Base-by-base conservation (phyloP, 2,329 filamentous ascomycete genomes). In the Emergomyces pasteurianus region DNA sequence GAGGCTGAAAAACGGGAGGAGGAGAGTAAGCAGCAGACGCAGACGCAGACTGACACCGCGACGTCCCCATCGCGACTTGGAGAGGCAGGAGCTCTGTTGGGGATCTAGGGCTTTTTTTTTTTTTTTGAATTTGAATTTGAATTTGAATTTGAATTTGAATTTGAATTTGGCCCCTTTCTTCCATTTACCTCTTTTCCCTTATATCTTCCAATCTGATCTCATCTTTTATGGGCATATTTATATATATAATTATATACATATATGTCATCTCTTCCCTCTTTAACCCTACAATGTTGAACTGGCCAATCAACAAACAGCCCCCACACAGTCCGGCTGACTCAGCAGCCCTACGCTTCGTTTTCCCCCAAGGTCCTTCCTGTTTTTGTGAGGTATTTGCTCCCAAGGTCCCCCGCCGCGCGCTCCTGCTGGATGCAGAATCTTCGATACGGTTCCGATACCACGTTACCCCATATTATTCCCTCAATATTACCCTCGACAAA, bases 81-180 rank as follows among this genome's bases (percentile, higher is more conserved):
- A n/a, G 62, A 62, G 34, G 62, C 52, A 9, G 62, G 62, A 1
- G 36, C 49, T 26, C 58, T 64, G 3, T n/a, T 64, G 16, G 59
- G 53, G 23, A 43, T 60, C 23, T 60, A 49, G 18, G 8, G n/a
- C n/a, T n/a, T 42, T 12, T 42, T 42, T 42, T n/a, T 12, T 42
- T 42, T 40, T 16, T 4, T 2, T 16, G 16, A 42, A 42, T 16
- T 42, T 18, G 40, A 42, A n/a, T n/a, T n/a, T n/a, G n/a, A n/a
- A n/a, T n/a, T n/a, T n/a, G n/a, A n/a, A n/a, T n/a, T n/a, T n/a
- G n/a, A n/a, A n/a, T n/a, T n/a, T n/a, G n/a, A n/a, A n/a, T n/a
- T n/a, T n/a, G n/a, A n/a, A n/a, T n/a, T 34, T 18, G 4, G 67
- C 70, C 67, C 42, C 9, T 56, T 36, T 58, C 54, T 31, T 42